phyloP scores from a whole-genome alignment of 257 asterid species.

The Solanum ossicruentum region DNA sequence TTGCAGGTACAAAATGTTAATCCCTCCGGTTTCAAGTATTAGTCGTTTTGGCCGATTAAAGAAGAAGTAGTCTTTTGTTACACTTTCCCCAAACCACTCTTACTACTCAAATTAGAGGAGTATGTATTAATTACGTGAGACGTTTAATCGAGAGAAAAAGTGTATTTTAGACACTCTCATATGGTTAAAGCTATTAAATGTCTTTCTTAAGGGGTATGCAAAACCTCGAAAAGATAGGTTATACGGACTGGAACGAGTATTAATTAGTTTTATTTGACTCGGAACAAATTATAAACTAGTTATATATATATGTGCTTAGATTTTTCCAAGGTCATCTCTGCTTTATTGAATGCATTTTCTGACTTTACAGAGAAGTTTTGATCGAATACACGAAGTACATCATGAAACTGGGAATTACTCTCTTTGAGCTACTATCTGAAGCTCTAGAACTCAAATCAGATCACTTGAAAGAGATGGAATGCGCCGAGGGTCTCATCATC shows the following conservation, averaged over 20 bases:
- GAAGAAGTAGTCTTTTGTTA: no score
- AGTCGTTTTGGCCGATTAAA: neutral
- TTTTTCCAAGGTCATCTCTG: neutral
- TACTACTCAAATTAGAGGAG: no score
- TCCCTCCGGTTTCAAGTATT: neutral
- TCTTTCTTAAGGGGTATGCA: neutral
- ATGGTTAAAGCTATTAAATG: no score
- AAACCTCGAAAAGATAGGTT: neutral
- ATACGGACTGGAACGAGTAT: neutral
- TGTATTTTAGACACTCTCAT: no score
- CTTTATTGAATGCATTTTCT: neutral
- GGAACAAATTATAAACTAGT: no score
- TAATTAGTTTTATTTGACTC: no score
- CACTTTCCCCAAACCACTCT: no score
- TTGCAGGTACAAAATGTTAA: conserved; percentile 21
- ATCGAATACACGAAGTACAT: conserved; percentile 20
- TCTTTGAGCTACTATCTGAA: conserved; percentile 25
- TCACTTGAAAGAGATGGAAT: conserved; percentile 23
- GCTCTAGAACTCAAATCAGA: conserved; percentile 18
- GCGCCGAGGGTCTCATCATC: no score
- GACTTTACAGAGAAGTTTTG: conserved; percentile 7
- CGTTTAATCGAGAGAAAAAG: no score
- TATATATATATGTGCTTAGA: no score
- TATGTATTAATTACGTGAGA: no score
- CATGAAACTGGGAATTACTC: conserved; percentile 10